A percentile compares a stretch with the other conserved stretches of the same genome.
Conservation (phyloP, 306 rosid genomes). For the Corylus americana region DNA sequence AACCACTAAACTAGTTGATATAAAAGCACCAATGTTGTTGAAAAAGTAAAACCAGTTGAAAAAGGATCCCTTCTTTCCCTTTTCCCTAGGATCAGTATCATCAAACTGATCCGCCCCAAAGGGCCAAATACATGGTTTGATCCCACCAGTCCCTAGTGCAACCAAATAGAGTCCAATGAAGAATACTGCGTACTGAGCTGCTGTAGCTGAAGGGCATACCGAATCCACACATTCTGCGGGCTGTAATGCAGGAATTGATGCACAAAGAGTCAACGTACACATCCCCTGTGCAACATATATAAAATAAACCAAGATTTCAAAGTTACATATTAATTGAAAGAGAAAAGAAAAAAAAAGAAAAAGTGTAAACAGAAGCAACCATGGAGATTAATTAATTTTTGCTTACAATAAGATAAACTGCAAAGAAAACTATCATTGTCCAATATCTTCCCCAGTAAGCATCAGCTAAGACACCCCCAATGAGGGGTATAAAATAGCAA, state of each 20-base stretch:
- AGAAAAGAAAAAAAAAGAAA: background rate
- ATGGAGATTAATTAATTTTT: background rate
- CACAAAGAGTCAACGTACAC: slow-evolving; percentile 93
- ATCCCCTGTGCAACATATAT: slow-evolving; percentile 64
- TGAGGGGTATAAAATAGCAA: slow-evolving; percentile 94
- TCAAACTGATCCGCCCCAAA: slow-evolving; percentile 99
- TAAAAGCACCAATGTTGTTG: slow-evolving; percentile 83
- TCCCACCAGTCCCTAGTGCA: slow-evolving; percentile 97
- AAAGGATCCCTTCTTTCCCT: slow-evolving; percentile 88
- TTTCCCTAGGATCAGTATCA: slow-evolving; percentile 83
- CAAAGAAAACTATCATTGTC: slow-evolving; percentile 86
- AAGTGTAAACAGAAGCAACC: background rate
- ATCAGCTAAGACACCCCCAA: slow-evolving; percentile 95
- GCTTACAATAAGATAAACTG: slow-evolving; percentile 75
- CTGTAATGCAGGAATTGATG: slow-evolving; percentile 67
- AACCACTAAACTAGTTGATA: slow-evolving; percentile 80
- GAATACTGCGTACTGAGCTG: slow-evolving; percentile 83
- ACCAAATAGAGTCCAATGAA: slow-evolving; percentile 92
- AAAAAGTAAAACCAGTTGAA: slow-evolving; percentile 98
- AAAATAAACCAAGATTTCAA: no score
- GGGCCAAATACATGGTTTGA: slow-evolving; percentile 92
- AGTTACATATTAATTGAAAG: no score
- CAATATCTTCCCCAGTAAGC: slow-evolving; percentile 99
- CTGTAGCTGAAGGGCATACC: slow-evolving; percentile 75
- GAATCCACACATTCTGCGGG: slow-evolving; percentile 72